Evolutionary conservation across 2,329 filamentous ascomycete species (phyloP).

Genomic region (Remersonia thermophila): DNA sequence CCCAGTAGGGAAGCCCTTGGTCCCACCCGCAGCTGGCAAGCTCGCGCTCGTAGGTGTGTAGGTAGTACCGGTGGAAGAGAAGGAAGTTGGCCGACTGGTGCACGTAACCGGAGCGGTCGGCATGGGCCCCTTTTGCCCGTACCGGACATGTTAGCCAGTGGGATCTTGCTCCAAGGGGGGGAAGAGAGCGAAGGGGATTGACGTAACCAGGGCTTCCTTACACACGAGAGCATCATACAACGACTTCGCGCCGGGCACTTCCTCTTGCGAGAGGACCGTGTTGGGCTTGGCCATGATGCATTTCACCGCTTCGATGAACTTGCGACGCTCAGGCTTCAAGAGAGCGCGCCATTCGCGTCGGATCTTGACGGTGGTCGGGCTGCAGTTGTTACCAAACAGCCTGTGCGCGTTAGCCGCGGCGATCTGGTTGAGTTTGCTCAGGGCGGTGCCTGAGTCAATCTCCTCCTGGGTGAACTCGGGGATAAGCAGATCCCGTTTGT

Average conservation of each 20-base stretch:
- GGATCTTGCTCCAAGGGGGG: too few relatives aligned
- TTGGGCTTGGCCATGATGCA: constrained; percentile 11
- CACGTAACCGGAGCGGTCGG: constrained; percentile 10
- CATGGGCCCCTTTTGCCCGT: constrained; percentile 7
- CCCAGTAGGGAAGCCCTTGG: constrained; percentile 16
- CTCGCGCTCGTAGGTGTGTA: constrained; percentile 12
- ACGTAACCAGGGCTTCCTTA: too few relatives aligned
- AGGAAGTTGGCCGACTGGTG: constrained; percentile 15
- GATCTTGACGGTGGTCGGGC: constrained; percentile 11
- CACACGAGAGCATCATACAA: constrained; percentile 15
- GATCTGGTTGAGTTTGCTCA: constrained; percentile 10
- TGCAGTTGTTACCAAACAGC: constrained; percentile 8
- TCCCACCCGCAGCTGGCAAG: constrained; percentile 16
- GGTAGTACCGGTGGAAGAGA: constrained; percentile 14
- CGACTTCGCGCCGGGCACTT: constrained; percentile 6
- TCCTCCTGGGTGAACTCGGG: constrained; percentile 7
- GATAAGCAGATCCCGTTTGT: too few relatives aligned
- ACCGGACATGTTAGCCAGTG: too few relatives aligned
- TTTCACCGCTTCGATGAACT: constrained; percentile 14
- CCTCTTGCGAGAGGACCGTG: constrained; percentile 5
- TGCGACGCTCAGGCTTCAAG: constrained; percentile 9
- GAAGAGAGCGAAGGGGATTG: too few relatives aligned
- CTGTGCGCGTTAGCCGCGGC: constrained; percentile 7
- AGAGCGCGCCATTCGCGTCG: constrained; percentile 14
- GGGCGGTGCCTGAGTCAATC: constrained; percentile 11